A percentile compares a stretch with the other conserved stretches of the same genome.
phyloP scores from a whole-genome alignment of 495 filamentous ascomycete species.

The Recurvomyces mirabilis region DNA sequence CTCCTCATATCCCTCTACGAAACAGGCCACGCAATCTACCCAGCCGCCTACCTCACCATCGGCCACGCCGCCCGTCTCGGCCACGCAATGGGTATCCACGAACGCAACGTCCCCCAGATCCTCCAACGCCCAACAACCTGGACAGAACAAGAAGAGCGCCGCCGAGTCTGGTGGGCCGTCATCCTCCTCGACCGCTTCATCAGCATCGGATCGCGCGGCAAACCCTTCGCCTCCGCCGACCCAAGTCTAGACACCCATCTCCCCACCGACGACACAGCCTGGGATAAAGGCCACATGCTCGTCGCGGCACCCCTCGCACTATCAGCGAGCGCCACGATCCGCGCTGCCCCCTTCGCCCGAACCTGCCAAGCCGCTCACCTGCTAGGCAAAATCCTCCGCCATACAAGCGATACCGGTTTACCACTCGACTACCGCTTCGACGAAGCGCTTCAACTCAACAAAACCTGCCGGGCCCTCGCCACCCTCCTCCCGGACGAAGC shows the following conservation, averaged over 20 bases:
- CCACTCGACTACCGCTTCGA: slow-evolving; percentile 14
- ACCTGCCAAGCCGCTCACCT: slow-evolving; percentile 19
- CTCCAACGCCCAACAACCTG: slow-evolving; percentile 31
- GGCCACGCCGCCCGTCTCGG: slow-evolving; percentile 35
- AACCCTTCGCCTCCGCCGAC: slow-evolving; percentile 34
- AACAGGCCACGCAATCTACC: slow-evolving; percentile 39
- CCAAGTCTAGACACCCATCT: slow-evolving; percentile 32
- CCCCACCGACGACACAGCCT: slow-evolving; percentile 36
- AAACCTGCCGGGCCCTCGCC: slow-evolving; percentile 14
- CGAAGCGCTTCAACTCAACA: slow-evolving; percentile 17
- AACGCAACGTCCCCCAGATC: slow-evolving; percentile 24
- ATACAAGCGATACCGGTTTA: slow-evolving; percentile 14
- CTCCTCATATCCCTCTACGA: slow-evolving; percentile 39
- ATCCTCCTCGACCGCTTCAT: slow-evolving; percentile 39
- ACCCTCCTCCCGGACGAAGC: slow-evolving; percentile 12
- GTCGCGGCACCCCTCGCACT: slow-evolving; percentile 7
- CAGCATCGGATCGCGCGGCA: slow-evolving; percentile 35
- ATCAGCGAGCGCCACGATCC: slow-evolving; percentile 6
- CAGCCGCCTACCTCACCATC: slow-evolving; percentile 38
- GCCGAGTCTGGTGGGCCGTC: slow-evolving; percentile 42
- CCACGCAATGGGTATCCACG: slow-evolving; percentile 39
- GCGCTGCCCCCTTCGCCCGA: slow-evolving; percentile 15
- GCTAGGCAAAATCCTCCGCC: slow-evolving; percentile 14
- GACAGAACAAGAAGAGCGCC: slow-evolving; percentile 41
- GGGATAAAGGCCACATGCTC: slow-evolving; percentile 29